Evolutionary conservation across 768 basidiomycete species (phyloP).

Genomic region (Calvatia gigantea): DNA sequence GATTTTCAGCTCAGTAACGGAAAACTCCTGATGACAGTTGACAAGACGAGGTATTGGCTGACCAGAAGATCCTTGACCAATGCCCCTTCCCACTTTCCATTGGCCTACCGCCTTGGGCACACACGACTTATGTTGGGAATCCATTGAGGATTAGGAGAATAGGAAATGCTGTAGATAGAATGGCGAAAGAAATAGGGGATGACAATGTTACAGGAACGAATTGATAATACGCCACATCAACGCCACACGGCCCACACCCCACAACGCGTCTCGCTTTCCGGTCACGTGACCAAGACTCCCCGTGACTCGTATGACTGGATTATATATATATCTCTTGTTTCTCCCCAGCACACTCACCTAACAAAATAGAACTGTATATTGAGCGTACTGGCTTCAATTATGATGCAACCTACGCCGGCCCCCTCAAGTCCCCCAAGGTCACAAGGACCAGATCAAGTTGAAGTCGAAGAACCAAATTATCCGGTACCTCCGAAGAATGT

Average conservation of each 20-base stretch:
- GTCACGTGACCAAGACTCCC: conserved; percentile 18
- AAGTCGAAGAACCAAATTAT: conserved; percentile 34
- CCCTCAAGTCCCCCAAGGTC: conserved; percentile 56
- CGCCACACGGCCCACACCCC: conserved; percentile 19
- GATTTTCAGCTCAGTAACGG: background rate
- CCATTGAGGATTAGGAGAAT: conserved; percentile 14
- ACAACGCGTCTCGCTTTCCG: conserved; percentile 28
- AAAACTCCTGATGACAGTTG: too few species aligned
- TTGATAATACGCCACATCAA: background rate
- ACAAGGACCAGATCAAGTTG: conserved; percentile 26
- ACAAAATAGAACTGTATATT: background rate
- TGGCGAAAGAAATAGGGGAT: background rate
- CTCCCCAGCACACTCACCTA: background rate
- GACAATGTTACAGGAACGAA: background rate
- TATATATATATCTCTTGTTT: background rate
- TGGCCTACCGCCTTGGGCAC: conserved; percentile 71
- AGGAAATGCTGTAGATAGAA: conserved; percentile 18
- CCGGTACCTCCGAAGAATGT: conserved; percentile 60
- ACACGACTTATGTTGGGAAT: conserved; percentile 16
- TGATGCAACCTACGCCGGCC: conserved; percentile 66
- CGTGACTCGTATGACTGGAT: conserved; percentile 1
- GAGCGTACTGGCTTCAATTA: conserved; percentile 13
- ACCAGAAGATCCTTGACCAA: conserved; percentile 82
- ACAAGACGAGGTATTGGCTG: conserved; percentile 13
- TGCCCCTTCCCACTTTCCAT: conserved; percentile 84